Conservation (phyloP, 192 early-diverging fungal genomes). For the Coemansia sp. region DNA sequence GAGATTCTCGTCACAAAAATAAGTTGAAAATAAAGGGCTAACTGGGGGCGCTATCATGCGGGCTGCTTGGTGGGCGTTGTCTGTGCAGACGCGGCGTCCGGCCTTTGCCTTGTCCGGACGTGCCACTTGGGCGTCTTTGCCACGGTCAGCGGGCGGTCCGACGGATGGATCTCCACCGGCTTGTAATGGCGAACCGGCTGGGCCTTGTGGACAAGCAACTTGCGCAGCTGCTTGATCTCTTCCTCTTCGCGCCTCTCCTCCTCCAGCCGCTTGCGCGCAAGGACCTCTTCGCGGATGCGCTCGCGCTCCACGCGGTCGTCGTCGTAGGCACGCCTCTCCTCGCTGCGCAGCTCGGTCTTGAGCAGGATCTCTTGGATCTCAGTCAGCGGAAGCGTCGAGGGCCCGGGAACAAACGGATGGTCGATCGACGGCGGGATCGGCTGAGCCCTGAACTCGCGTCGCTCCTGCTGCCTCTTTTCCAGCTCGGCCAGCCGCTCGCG, state of each 20-base stretch:
- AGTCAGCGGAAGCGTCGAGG: slow-evolving; percentile 50
- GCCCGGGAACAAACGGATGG: slow-evolving; percentile 62
- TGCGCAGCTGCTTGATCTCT: slow-evolving; percentile 57
- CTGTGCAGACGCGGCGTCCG: slow-evolving; percentile 13
- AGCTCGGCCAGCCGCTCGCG: slow-evolving; percentile 51
- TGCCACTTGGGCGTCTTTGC: slow-evolving; percentile 52
- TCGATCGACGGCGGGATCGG: slow-evolving; percentile 52
- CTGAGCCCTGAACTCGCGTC: slow-evolving; percentile 57
- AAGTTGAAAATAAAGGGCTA: not conserved
- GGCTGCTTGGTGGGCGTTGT: slow-evolving; percentile 8
- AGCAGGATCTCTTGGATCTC: slow-evolving; percentile 50
- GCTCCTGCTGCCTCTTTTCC: slow-evolving; percentile 34
- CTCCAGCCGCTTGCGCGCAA: slow-evolving; percentile 50
- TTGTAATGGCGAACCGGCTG: slow-evolving; percentile 59
- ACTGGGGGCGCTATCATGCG: not conserved
- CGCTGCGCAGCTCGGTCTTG: slow-evolving; percentile 58
- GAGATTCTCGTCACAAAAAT: not conserved
- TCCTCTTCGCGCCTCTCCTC: slow-evolving; percentile 57
- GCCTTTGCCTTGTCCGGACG: slow-evolving; percentile 26
- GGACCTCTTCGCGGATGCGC: slow-evolving; percentile 56
- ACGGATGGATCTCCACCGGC: slow-evolving; percentile 55
- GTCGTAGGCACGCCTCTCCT: slow-evolving; percentile 66
- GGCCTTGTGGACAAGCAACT: slow-evolving; percentile 58
- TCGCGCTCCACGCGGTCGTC: slow-evolving; percentile 53
- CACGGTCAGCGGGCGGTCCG: slow-evolving; percentile 56